Conservation (phyloP, 2,329 filamentous ascomycete species). For the Lachnellula hyalina region DNA sequence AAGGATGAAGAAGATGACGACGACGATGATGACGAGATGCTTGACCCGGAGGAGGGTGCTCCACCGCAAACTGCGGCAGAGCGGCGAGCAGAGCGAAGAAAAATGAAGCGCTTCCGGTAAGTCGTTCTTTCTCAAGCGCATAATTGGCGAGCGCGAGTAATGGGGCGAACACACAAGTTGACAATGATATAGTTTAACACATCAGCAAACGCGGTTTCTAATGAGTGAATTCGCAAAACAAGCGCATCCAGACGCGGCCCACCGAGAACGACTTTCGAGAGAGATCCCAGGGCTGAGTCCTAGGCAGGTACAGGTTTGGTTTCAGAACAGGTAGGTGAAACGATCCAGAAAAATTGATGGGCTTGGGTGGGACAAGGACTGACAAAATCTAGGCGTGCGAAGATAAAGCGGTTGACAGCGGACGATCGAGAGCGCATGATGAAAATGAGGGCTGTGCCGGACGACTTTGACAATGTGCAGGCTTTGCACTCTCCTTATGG, state of each 20-base stretch:
- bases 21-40: slow-evolving; percentile 52
- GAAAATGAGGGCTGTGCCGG: slow-evolving; percentile 65
- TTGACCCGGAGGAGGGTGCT: slow-evolving; percentile 41
- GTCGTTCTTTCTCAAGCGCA: slow-evolving; percentile 8
- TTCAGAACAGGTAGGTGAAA: slow-evolving; percentile 78
- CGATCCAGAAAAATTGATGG: background rate
- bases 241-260: slow-evolving; percentile 86
- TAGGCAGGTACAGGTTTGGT: slow-evolving; percentile 95
- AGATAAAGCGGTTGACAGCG: slow-evolving; percentile 66
- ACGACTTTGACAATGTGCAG: slow-evolving; percentile 66
- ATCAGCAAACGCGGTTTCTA: slow-evolving; percentile 93
- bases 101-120: slow-evolving; percentile 78
- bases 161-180: slow-evolving; percentile 24
- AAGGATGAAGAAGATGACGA: slow-evolving; percentile 31
- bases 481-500: slow-evolving; percentile 64
- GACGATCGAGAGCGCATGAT: slow-evolving; percentile 67
- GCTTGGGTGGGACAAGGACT: slow-evolving; percentile 1
- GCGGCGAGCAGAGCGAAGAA: slow-evolving; percentile 51
- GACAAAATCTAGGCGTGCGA: slow-evolving; percentile 51
- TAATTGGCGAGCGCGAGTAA: slow-evolving; percentile 1
- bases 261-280: slow-evolving; percentile 77
- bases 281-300: slow-evolving; percentile 91
- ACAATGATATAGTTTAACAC: slow-evolving; percentile 64
- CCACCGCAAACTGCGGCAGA: slow-evolving; percentile 51
- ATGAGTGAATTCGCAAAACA: slow-evolving; percentile 97